Evolutionary conservation across 1,284 basidiomycete species (phyloP), one percentile per base, ranked within the genome.

Genomic region (Volvariella surrecta): DNA sequence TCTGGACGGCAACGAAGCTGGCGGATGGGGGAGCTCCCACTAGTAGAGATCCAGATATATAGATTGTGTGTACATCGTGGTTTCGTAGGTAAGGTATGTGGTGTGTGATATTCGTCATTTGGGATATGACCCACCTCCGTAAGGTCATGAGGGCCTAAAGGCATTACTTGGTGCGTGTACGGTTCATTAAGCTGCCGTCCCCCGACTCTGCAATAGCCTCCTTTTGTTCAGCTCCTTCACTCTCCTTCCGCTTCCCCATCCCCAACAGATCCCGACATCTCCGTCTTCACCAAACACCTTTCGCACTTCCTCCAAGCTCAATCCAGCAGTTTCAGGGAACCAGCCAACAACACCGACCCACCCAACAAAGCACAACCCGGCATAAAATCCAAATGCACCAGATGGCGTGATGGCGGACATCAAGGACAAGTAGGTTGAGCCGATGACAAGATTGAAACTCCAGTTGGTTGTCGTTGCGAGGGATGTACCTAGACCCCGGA

Each of bases 381-480:
- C 85, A 55, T 89, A 90, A 57, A 91, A 80, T 3, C 81, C 83
- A 53, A 89, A 89, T 3, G 85, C 82, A 9, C 86, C 85, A 0
- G 85, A 68, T 0, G 89, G 83, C 0, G 84, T 87, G 56, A 88
- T 87, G 19, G 63, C 59, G 34, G 74, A 69, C 77, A 90, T 89
- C 44, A 91, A 73, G 2, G 79, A 83, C 48, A 90, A 76, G 64
- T 89, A 85, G 3, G 81, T 92, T 15, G 84, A 77, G 1, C 77
- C 77, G 53, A 91, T 85, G 53, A 90, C 66, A 28, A 91, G 69
- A 60, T 91, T 91, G 15, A 71, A 73, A n/a, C 67, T 73, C 88
- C 88, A 90, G 63, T 89, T 89, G 22, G 76, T 82, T 2, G 85
- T 80, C 0, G 87, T 90, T n/a, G 79, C 71, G 47, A 90, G 70